Base-by-base conservation (phyloP, 2,329 filamentous ascomycete genomes). In the Cryphonectria naterciae region DNA sequence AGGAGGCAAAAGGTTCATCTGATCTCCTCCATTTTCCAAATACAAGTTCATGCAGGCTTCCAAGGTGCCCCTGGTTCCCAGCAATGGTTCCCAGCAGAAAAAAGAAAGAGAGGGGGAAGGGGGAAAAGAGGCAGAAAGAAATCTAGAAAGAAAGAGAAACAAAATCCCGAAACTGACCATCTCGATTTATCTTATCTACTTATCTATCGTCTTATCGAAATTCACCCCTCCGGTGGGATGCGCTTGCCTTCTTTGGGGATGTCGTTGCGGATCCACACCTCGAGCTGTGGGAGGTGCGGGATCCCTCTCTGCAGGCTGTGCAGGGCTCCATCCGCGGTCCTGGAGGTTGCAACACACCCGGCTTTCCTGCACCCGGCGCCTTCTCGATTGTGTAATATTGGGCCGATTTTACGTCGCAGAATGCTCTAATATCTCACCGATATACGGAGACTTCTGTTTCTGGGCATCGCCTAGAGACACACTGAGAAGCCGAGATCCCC, bases 371-470 rank as follows among this genome's bases (percentile, higher is more conserved):
- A 22, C 58, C 32, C 19, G 58, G 22, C 35, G 22, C 17, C 22
- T 35, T 19, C 11, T 60, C 28, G 58, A 25, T 61, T 61, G 58
- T 61, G 32, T 61, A 61, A 61, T 17, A 39, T n/a, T 61, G 15
- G 58, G 17, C 58, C 35, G 13, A 22, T 61, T 61, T 61, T 61
- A 61, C 58, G 58, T 61, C 11, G 58, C 22, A 17, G 13, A 61
- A 39, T n/a, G 8, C 46, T n/a, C 46, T n/a, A n/a, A 35, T n/a
- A n/a, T 61, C 28, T 39, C 58, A 61, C 58, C 58, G 58, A 61
- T 61, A 37, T 19, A 61, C 58, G 58, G 58, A 39, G 58, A 37
- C 25, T 58, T 28, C 15, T 32, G 5, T 7, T 28, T 58, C 54
- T 58, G 54, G 46, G 54, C 54, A 58, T 56, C 4, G 6, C 52